Percentiles rank a stretch among this genome's conserved stretches.
Evolutionary conservation across 1,284 basidiomycete genomes (phyloP).

Genomic region (Pyrrhoderma noxium): DNA sequence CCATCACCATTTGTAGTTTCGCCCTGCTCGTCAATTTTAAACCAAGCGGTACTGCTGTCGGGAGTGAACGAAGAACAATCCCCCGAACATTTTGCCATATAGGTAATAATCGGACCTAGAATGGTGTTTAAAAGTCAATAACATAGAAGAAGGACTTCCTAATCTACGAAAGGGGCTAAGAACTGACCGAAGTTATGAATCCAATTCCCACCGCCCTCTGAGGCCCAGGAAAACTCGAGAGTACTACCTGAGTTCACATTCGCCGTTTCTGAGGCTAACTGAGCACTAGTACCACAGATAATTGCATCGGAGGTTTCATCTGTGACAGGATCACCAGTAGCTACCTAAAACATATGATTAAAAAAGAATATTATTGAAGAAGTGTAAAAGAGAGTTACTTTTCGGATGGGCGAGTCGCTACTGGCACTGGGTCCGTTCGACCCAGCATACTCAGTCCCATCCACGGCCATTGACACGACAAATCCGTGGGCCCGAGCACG

Average conservation of each 20-base stretch:
- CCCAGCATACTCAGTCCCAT: constrained; percentile 12
- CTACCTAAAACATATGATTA: constrained; percentile 1
- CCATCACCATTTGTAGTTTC: constrained; percentile 21
- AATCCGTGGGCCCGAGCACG: constrained; percentile 8
- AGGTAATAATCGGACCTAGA: constrained; percentile 61
- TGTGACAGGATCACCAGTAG: constrained; percentile 10
- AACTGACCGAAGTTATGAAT: constrained; percentile 14
- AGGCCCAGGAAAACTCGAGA: constrained; percentile 9
- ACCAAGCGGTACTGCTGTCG: constrained; percentile 45
- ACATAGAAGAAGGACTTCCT: background rate
- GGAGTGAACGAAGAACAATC: constrained; percentile 21
- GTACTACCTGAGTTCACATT: constrained; percentile 11
- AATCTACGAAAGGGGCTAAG: background rate
- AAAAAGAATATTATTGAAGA: background rate
- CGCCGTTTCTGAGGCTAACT: constrained; percentile 3
- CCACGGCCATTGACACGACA: constrained; percentile 3
- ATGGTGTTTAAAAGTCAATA: background rate
- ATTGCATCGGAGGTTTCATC: constrained; percentile 12
- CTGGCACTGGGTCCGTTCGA: constrained; percentile 12
- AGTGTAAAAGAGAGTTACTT: constrained; percentile 2
- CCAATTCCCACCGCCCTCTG: constrained; percentile 10
- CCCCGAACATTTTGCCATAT: constrained; percentile 56
- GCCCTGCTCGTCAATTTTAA: constrained; percentile 54
- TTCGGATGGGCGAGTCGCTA: constrained; percentile 9
- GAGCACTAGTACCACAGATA: constrained; percentile 10